Base-by-base conservation (phyloP, 495 filamentous ascomycete species). In the Hypoxylon trugodes region DNA sequence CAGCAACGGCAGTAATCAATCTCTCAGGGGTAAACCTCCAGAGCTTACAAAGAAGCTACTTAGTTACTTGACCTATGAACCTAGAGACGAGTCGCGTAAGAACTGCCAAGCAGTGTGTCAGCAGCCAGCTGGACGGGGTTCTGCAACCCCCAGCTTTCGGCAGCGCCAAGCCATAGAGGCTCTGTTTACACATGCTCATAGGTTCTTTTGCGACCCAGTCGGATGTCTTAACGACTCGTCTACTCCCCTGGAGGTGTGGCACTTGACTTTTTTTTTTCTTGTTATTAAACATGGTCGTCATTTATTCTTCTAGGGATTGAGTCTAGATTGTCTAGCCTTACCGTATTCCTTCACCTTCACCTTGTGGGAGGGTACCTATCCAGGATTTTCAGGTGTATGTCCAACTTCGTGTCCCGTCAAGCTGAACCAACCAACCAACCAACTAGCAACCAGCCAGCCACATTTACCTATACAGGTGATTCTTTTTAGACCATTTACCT, bases 201-300 rank as follows among this genome's bases (percentile, higher is more conserved):
- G 65, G 65, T 40, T 25, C 48, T 18, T 42, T 50, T 45, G 48
- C 49, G 60, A 60, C 21, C 65, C 65, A 68, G 65, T 68, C 65
- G 65, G 65, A 56, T 64, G 43, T 15, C 50, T 68, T 68, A 38
- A 68, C 65, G 65, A 68, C 41, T 59, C 41, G 42, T 59, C 10
- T 50, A 24, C 24, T 9, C 16, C 36, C 43, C 42, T 22, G 40
- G 33, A 52, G 4, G 10, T 51, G 50, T 59, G 43, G 40, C 53
- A 57, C 65, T 56, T 51, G 65, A 64, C 54, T 61, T 36, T 57
- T 13, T 42, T 30, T n/a, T 32, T 50, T 57, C 16, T 42, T 30
- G 18, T 32, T 50, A 41, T 47, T 48, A 42, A 52, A 48, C n/a
- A 46, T 42, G 47, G 38, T 10, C 28, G 10, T 30, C 28, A 30